Evolutionary conservation across 2,329 filamentous ascomycete genomes (phyloP), one percentile per base, ranked within the genome.

Genomic region (Cladosporium sp.): DNA sequence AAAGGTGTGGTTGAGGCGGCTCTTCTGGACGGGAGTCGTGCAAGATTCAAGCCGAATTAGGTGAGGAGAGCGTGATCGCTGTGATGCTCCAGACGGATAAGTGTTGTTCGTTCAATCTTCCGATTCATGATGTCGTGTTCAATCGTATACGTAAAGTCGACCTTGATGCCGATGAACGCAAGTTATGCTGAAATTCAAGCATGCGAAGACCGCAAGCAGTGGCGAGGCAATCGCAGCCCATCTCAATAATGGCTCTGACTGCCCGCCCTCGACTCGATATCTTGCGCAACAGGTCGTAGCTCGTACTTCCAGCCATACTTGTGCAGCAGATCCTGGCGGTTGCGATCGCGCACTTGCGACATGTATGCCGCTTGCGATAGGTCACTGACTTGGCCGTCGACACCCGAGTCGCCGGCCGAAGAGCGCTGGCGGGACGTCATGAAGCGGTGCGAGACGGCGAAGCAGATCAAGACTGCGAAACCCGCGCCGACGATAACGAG

Each of bases 381-480:
- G 23, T 65, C 63, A 54, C 53, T 30, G 30, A 54, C 46, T 14
- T 62, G 46, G 32, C 60, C 49, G 23, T 54, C 49, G 49, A 56
- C 34, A n/a, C 49, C 60, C 10, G 32, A 21, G 34, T 43, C 36
- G 48, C 34, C 60, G 36, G 60, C 48, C 10, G 49, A 43, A 26
- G 21, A 32, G 36, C 60, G 46, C 6, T 46, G 60, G 21, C 60
- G 60, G 5, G 34, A 14, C 34, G 21, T 53, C 60, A 63, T 63
- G 60, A 63, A 63, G 25, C 60, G 60, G 34, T 63, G 60, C 30
- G 60, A 63, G 23, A 63, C 51, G 49, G 60, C 60, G 60, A 63
- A 63, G 60, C 60, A 54, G 32, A 63, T 85, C 30, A 89, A 79
- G 18, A 87, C 87, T 43, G 85, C 87, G 66, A 89, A 88, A 23